phyloP scores from a whole-genome alignment of 345 rosid genomes.

The Lagerstroemia speciosa region DNA sequence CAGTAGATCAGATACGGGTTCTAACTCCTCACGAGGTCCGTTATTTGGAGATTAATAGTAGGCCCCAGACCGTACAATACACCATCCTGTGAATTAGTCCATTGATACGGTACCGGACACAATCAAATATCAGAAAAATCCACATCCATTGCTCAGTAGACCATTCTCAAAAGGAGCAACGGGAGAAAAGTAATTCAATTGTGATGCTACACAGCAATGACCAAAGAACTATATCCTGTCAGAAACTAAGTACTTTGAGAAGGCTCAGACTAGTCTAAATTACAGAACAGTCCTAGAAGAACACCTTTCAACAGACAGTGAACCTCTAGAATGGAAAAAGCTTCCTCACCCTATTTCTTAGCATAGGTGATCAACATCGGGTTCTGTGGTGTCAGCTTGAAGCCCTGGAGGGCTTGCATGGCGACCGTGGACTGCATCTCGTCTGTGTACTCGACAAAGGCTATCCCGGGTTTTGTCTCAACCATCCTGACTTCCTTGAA shows the following conservation, averaged over 20 bases:
- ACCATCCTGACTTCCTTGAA: conserved; percentile 97
- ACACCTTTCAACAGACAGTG: neutral
- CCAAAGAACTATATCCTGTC: neutral
- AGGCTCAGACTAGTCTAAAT: neutral
- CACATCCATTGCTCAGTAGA: neutral
- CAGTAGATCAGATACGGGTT: no score
- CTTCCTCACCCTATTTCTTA: conserved; percentile 48
- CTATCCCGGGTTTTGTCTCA: conserved; percentile 94
- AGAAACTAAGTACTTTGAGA: neutral
- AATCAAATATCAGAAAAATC: no score
- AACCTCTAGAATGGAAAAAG: neutral
- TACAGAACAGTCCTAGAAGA: conserved; percentile 1
- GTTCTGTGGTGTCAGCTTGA: conserved; percentile 58
- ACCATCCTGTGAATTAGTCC: no score
- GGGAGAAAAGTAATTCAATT: neutral
- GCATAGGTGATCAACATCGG: conserved; percentile 82
- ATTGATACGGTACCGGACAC: no score
- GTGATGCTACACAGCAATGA: neutral
- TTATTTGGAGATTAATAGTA: no score
- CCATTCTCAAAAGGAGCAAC: neutral
- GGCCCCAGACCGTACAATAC: no score
- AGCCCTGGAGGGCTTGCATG: conserved; percentile 79
- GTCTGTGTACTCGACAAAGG: conserved; percentile 81
- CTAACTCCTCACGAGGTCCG: no score
- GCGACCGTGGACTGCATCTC: conserved; percentile 88